Base-by-base conservation (phyloP, 2,329 filamentous ascomycete species). In the Fusarium domesticum region DNA sequence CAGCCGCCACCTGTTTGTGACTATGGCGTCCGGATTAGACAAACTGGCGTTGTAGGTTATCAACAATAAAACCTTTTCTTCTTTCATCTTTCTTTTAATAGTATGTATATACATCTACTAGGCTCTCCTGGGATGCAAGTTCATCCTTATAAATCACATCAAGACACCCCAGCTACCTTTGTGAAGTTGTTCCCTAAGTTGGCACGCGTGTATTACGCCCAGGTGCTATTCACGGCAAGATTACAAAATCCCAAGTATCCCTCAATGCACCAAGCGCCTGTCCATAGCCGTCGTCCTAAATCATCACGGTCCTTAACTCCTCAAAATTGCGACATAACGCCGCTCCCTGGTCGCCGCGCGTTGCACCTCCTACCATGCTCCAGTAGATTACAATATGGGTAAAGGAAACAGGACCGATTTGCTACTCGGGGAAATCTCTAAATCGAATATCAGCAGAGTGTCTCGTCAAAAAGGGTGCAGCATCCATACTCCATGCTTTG, bases 401-500 rank as follows among this genome's bases (percentile, higher is more conserved):
- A 11, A 28, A 28, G 10, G 23, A 10, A 28, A 28, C 14, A 5
- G 14, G 10, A 12, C 23, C 10, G 10, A 12, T 5, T 8, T 12
- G 18, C 53, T 54, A 65, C 44, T 67, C 63, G 17, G 58, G 61
- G 35, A 67, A 65, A 18, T 68, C 62, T 41, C 66, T 70, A 18
- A 15, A 5, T 34, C 6, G 15, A 30, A 11, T 16, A 16, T 59
- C 36, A 59, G 47, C 16, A 15, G n/a, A 20, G 16, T 8, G n/a
- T 32, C 18, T 6, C 18, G 1, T 18, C 12, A 7, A 10, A 6
- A 18, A 15, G 14, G 6, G 15, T 2, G 4, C 12, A 15, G 31
- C 18, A 41, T 31, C 41, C 72, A 65, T 69, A 83, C 73, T 85
- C 81, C 69, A 81, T 75, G 59, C 80, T 84, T 53, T 78, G 70